Base-by-base conservation (phyloP, 352 stramenopile species). In the Globisporangium alternatum region DNA sequence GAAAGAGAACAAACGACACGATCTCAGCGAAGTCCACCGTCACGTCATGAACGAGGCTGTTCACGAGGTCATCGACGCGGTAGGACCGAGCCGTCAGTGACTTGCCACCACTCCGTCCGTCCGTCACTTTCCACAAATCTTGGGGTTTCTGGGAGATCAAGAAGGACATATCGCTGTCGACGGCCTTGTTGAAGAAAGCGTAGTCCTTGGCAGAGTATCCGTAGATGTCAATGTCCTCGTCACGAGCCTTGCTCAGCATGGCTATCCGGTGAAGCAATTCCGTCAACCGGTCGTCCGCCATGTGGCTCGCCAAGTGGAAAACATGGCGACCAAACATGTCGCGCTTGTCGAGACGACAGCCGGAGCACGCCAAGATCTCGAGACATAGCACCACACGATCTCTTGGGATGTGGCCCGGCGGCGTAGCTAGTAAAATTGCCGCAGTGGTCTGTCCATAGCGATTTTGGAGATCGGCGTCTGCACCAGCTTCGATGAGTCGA, bases 281-380 rank as follows among this genome's bases (percentile, higher is more conserved):
- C 10, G 64, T 60, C 2, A 89, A 48, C 2, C 60, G 69, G 30
- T 69, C 68, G 56, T 86, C 74, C 52, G 71, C 66, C 12, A 76
- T 67, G 5, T 82, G 80, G 21, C 74, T 76, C 17, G 74, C 76
- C 19, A 89, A 63, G 25, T 94, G 83, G 13, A 77, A 48, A 31
- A 84, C 68, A 19, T 90, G 78, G 1, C 80, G 75, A 30, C 84
- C 86, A 56, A 88, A 82, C 17, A 96, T 52, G 69, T 96, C 86
- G 1, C 70, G 77, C 48, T 72, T 83, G n/a, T 78, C 73, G 13
- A 79, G 53, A 5, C 75, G 71, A 35, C 69, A 80, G 2, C 86
- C 80, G 52, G 82, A 70, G 47, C 67, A 78, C 1, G 62, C 65
- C 49, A 94, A 71, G 19, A 90, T 74, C 30, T 79, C 72, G 12